Evolutionary conservation across 768 basidiomycete genomes (phyloP).

Genomic region (Boletus speciosus): DNA sequence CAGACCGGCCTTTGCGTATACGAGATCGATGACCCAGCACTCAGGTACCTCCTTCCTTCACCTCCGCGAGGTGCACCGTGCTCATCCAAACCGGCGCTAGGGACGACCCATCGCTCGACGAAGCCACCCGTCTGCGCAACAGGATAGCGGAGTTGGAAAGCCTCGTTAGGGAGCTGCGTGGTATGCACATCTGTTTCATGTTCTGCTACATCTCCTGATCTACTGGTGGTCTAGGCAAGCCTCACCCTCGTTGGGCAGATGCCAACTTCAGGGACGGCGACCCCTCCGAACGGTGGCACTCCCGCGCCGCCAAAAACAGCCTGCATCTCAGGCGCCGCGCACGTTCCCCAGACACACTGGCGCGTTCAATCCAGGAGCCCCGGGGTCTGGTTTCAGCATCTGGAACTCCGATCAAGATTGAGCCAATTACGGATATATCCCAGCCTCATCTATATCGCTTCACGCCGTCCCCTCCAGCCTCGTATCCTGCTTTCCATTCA

Average conservation of each 20-base stretch:
- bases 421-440: slow-evolving; percentile 48
- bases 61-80: not conserved
- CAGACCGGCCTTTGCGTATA: slow-evolving; percentile 94
- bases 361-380: slow-evolving; percentile 34
- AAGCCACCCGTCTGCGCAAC: slow-evolving; percentile 79
- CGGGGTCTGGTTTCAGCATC: slow-evolving; percentile 42
- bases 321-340: slow-evolving; percentile 42
- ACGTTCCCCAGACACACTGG: slow-evolving; percentile 36
- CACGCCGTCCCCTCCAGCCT: slow-evolving; percentile 57
- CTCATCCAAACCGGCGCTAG: slow-evolving; percentile 35
- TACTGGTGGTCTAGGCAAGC: slow-evolving; percentile 55
- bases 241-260: slow-evolving; percentile 85
- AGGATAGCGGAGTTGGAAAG: slow-evolving; percentile 92
- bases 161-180: slow-evolving; percentile 83
- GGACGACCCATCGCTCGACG: slow-evolving; percentile 85
- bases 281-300: slow-evolving; percentile 83
- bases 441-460: slow-evolving; percentile 63
- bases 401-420: slow-evolving; percentile 66
- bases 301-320: slow-evolving; percentile 69
- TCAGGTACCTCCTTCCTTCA: slow-evolving; percentile 46
- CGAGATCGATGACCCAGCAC: slow-evolving; percentile 86
- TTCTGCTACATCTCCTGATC: slow-evolving; percentile 7
- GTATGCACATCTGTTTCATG: slow-evolving; percentile 36
- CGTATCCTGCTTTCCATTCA: slow-evolving; percentile 51
- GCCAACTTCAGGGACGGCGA: slow-evolving; percentile 75